Evolutionary conservation across 768 basidiomycete species (phyloP), one percentile per base, ranked within the genome.

Genomic region (Trametes gibbosa): DNA sequence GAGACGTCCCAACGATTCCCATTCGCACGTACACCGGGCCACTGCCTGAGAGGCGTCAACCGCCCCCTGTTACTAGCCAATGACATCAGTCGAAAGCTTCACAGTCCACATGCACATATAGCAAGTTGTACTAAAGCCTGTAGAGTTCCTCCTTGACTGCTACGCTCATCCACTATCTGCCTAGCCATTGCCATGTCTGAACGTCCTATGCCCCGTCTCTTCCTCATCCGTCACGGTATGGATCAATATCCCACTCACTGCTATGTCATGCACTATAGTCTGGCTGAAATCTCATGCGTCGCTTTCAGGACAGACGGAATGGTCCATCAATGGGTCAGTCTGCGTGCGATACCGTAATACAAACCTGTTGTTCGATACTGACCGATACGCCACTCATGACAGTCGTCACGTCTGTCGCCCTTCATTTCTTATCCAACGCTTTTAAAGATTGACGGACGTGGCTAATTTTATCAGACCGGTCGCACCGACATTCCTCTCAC

Each of bases 401-500:
- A 88, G 87, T 65, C 82, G 87, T 61, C 87, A 88, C 70, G 87
- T 86, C 69, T 16, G 82, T 59, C 40, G 25, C 50, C 39, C 34
- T 51, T 72, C 39, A 53, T 7, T 21, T 19, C 27, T 41, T 49
- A 50, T 49, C 35, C 17, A 10, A 50, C 34, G 40, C 27, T 7
- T 17, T 21, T 29, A 52, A n/a, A n/a, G n/a, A n/a, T n/a, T 13
- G 3, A 6, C 27, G 59, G 51, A 68, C 53, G 51, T 51, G 35
- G 16, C 21, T 53, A 43, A 40, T 45, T 21, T 39, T 49, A 35
- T 65, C 64, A 96, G 92, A 97, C 95, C 3, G 95, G 95, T 42
- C 81, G 81, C 34, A 81, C 84, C 4, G 94, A 98, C 69, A 95
- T 98, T 51, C 89, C 94, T 23, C 79, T 98, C 53, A 97, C 95